Percentiles rank a stretch among this genome's conserved stretches.
phyloP scores from a whole-genome alignment of 495 filamentous ascomycete species.

The Terfezia claveryi region DNA sequence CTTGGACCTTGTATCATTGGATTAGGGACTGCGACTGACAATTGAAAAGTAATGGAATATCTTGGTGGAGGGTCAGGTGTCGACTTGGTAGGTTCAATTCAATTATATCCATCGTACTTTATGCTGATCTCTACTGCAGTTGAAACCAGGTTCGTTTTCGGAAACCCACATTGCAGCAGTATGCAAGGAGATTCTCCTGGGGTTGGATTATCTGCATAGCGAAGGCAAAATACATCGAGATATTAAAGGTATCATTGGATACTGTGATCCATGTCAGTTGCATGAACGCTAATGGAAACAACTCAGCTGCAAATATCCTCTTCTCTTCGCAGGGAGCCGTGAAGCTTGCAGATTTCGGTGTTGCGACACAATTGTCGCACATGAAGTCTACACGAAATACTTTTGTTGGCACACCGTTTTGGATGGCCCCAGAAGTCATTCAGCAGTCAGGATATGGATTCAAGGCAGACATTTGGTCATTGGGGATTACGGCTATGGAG shows the following conservation, averaged over 20 bases:
- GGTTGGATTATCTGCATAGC: conserved; percentile 76
- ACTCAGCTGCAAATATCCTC: conserved; percentile 65
- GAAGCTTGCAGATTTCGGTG: conserved; percentile 92
- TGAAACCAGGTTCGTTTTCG: conserved; percentile 77
- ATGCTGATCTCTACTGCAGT: conserved; percentile 41
- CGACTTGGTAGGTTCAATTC: conserved; percentile 41
- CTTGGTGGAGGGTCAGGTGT: conserved; percentile 18
- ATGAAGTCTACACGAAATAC: conserved; percentile 99
- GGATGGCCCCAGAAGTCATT: conserved; percentile 99
- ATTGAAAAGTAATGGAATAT: conserved; percentile 17
- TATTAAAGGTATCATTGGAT: conserved; percentile 53
- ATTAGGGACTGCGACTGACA: not conserved
- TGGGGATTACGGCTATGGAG: conserved; percentile 94
- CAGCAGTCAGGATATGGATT: conserved; percentile 96
- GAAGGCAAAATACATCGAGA: conserved; percentile 94
- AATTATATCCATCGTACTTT: conserved; percentile 82
- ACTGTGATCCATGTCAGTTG: conserved; percentile 1
- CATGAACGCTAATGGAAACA: conserved; percentile 11
- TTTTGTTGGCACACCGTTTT: conserved; percentile 94
- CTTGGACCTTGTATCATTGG: not conserved
- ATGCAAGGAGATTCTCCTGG: conserved; percentile 66
- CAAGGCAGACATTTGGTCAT: conserved; percentile 96
- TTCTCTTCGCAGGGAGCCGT: conserved; percentile 78
- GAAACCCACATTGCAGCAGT: conserved; percentile 94
- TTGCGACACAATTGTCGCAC: conserved; percentile 86